A percentile compares a stretch with the other conserved stretches of the same genome.
Conservation (phyloP, 805 yeast species). For the Helenozyma rhizophorensis region DNA sequence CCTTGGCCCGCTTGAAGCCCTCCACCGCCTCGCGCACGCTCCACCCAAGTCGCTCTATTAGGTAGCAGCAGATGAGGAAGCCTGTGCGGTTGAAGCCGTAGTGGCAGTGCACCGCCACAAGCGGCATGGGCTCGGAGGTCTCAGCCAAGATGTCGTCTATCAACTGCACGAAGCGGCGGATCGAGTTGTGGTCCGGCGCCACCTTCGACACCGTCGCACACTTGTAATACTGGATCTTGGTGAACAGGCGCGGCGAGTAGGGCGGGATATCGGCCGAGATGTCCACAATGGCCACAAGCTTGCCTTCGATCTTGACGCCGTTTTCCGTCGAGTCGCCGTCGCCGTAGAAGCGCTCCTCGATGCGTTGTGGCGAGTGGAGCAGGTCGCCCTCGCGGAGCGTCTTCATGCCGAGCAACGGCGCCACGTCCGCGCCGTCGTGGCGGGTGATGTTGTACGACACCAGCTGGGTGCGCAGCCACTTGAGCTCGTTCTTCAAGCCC, state of each 20-base stretch:
- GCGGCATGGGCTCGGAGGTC: conserved; percentile 23
- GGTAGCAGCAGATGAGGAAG: conserved; percentile 63
- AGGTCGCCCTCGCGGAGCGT: conserved; percentile 64
- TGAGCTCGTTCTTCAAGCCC: conserved; percentile 72
- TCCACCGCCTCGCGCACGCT: conserved; percentile 58
- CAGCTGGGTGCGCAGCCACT: conserved; percentile 58
- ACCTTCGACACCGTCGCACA: conserved; percentile 76
- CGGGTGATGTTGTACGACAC: conserved; percentile 43
- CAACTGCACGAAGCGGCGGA: conserved; percentile 50
- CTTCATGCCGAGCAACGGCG: conserved; percentile 67
- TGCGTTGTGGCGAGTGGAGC: conserved; percentile 51
- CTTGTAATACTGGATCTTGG: conserved; percentile 56
- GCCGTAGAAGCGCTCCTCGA: conserved; percentile 45
- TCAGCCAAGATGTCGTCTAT: conserved; percentile 42
- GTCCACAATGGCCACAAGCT: conserved; percentile 57
- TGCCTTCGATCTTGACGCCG: conserved; percentile 29
- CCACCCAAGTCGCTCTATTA: conserved; percentile 58
- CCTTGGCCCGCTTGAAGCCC: conserved; percentile 52
- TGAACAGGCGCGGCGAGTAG: conserved; percentile 56
- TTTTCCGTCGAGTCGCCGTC: conserved; percentile 3
- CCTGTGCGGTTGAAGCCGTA: conserved; percentile 82
- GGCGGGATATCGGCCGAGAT: conserved; percentile 70
- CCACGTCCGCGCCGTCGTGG: conserved; percentile 23
- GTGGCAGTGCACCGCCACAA: conserved; percentile 71
- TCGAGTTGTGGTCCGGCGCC: conserved; percentile 61